Evolutionary conservation across 768 basidiomycete species (phyloP), one percentile per base, ranked within the genome.

Genomic region (Psilocybe cyanescens): DNA sequence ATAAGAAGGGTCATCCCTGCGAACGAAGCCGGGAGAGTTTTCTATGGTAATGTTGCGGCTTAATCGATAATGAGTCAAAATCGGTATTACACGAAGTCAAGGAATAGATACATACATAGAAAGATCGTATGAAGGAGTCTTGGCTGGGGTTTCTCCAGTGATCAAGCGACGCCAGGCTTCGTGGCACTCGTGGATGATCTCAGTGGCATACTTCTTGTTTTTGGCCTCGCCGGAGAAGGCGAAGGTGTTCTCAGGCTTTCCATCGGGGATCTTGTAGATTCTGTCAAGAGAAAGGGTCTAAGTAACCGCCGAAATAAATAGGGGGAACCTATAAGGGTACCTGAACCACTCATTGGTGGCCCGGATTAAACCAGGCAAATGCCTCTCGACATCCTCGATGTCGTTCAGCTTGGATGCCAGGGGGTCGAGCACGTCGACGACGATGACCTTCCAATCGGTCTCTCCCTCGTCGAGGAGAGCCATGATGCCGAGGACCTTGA

Each of bases 401-500:
- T 99, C 97, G 78, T 99, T 99, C 72, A 99, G 85, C 78, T 97
- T 94, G 73, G 92, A 83, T 14, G 97, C 97, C 63, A 99, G 89
- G 46, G 97, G 97, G 75, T 99, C 97, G 68, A 87, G 86, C 64
- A 97, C 86, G 74, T 99, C 97, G 67, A 99, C 94, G 74, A 97
- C 97, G 77, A 99, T 87, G 81, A 99, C 93, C 80, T 99, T 99
- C 97, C 97, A 99, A 83, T 99, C 97, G 67, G 97, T 99, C 83
- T 99, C 97, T 70, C 97, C 97, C 76, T 99, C 97, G 74, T 99
- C 97, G 67, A 99, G 89, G 60, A 99, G 84, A 60, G 97, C 97
- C 97, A 99, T 99, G 86, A 99, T 97, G 64, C 97, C 97, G 71
- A 99, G 93, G 67, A 99, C 92, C 84, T 99, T 99, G 87, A 99